Evolutionary conservation across 441 rosid genomes (phyloP).

Genomic region (Codiaeum variegatum): DNA sequence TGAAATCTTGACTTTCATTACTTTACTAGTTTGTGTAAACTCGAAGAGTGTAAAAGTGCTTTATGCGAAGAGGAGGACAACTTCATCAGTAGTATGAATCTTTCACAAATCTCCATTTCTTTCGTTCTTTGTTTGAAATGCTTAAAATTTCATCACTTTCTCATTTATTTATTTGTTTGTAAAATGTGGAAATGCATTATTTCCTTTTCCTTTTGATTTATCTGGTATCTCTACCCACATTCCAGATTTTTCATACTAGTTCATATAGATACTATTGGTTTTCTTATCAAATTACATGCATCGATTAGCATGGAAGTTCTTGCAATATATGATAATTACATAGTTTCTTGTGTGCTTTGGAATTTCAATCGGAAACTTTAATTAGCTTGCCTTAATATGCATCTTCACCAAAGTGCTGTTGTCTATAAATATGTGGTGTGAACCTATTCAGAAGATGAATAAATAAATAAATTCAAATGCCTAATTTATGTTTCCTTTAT

Average conservation of each 20-base stretch:
- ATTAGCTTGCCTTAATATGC: neutral
- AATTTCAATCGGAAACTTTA: neutral
- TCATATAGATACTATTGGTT: neutral
- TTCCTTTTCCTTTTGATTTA: neutral
- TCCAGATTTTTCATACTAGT: neutral
- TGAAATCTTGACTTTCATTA: neutral
- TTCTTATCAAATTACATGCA: neutral
- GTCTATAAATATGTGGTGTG: neutral
- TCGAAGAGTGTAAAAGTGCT: neutral
- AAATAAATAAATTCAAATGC: neutral
- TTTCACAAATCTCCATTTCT: neutral
- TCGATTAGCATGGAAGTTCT: neutral
- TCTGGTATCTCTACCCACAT: neutral
- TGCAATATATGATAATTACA: neutral
- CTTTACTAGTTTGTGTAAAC: neutral
- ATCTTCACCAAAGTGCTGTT: neutral
- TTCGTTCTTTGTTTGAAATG: neutral
- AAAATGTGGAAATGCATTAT: neutral
- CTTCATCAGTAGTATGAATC: neutral
- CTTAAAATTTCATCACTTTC: neutral
- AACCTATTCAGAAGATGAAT: neutral
- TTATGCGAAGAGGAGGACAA: neutral
- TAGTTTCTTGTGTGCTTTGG: neutral
- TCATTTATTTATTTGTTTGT: neutral
- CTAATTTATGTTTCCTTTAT: neutral